Conservation (phyloP, 768 basidiomycete genomes). For the Auricularia auricula-judae region DNA sequence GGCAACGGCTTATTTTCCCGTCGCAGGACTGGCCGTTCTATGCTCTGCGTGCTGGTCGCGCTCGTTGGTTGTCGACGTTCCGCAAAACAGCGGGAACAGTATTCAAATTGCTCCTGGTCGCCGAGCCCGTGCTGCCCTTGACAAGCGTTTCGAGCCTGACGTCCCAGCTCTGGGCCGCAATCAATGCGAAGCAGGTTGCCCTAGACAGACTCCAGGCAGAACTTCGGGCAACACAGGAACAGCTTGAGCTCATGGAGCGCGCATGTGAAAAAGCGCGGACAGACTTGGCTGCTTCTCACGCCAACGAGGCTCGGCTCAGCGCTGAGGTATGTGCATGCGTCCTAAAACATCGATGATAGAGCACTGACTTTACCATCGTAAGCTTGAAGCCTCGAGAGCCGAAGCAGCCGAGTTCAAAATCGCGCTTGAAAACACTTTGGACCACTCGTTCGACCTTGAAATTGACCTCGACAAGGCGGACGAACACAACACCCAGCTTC, state of each 20-base stretch:
- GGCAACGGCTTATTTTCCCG: too few relatives aligned
- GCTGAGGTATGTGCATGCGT: too few relatives aligned
- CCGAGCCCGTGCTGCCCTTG: neutral
- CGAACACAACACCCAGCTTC: neutral
- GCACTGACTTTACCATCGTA: neutral
- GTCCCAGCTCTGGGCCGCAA: neutral
- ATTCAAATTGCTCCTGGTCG: neutral
- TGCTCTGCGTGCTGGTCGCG: neutral
- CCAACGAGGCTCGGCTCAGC: too few relatives aligned
- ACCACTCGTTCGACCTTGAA: neutral
- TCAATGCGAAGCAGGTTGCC: neutral
- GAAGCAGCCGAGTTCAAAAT: neutral
- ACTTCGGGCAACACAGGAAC: neutral
- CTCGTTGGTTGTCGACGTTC: neutral
- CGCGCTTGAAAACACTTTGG: neutral
- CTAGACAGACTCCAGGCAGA: neutral
- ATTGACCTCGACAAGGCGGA: neutral
- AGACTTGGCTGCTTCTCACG: too few relatives aligned
- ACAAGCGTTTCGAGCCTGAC: neutral
- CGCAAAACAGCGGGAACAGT: neutral
- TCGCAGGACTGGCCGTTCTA: neutral
- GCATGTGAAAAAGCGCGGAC: too few relatives aligned
- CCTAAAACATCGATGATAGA: too few relatives aligned
- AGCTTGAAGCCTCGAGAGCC: neutral
- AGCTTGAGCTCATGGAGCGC: too few relatives aligned